These are phyloP conservation scores for Brassica juncea DNA, from an alignment of 345 rosid genomes.

Conservation along the genomic window DNA sequence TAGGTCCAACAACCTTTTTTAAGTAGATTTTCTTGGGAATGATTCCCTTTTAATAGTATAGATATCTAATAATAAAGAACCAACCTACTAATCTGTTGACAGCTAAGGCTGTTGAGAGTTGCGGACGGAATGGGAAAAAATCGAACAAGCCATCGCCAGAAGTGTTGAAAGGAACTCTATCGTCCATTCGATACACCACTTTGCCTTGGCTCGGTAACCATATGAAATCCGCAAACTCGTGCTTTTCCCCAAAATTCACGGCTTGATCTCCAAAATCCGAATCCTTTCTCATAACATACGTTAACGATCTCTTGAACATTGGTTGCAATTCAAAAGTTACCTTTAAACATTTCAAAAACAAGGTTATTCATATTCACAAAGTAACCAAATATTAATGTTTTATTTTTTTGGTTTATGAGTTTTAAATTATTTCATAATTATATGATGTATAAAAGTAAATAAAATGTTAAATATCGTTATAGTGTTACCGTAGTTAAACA, in stretches of 20 bases:
- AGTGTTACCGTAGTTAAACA: not conserved
- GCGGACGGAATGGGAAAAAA: slow-evolving; percentile 60
- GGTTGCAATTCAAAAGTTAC: slow-evolving; percentile 62
- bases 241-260: slow-evolving; percentile 49
- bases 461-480: not conserved
- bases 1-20: too few species aligned
- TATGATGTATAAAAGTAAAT: not conserved
- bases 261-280: slow-evolving; percentile 52
- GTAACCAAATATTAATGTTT: not conserved
- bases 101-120: slow-evolving; percentile 39
- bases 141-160: slow-evolving; percentile 48
- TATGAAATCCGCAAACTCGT: slow-evolving; percentile 71
- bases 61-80: not conserved
- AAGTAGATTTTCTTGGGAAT: too few species aligned
- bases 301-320: slow-evolving; percentile 68
- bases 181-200: slow-evolving; percentile 63
- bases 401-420: not conserved
- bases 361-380: not conserved
- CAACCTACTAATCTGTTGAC: slow-evolving; percentile 51
- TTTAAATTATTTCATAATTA: too few species aligned
- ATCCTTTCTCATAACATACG: slow-evolving; percentile 47
- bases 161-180: slow-evolving; percentile 47
- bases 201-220: slow-evolving; percentile 75
- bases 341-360: slow-evolving; percentile 43
- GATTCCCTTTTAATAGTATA: slow-evolving; percentile 9